Percentiles rank a stretch among this genome's conserved stretches.
phyloP scores from a whole-genome alignment of 1,284 basidiomycete genomes.

The Cystobasidium pallidum region DNA sequence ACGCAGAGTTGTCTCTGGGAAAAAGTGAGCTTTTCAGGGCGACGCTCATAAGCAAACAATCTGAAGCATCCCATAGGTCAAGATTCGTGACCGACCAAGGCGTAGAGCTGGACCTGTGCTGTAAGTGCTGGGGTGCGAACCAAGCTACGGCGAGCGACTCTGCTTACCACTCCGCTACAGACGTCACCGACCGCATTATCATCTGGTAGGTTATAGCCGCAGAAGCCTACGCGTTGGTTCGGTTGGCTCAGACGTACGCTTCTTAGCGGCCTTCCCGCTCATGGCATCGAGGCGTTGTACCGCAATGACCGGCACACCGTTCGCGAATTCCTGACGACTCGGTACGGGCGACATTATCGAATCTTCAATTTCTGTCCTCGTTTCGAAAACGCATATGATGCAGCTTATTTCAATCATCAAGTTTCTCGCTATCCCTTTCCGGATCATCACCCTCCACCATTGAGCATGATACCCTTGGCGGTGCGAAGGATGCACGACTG shows the following conservation, averaged over 20 bases:
- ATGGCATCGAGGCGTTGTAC: conserved; percentile 77
- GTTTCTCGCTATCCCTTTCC: conserved; percentile 86
- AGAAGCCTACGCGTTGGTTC: background rate
- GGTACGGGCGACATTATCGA: conserved; percentile 77
- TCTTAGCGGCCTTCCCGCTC: conserved; percentile 75
- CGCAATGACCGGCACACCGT: conserved; percentile 78
- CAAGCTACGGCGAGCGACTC: background rate
- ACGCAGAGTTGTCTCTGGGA: conserved; percentile 34
- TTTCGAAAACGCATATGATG: conserved; percentile 60
- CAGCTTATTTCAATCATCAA: conserved; percentile 60
- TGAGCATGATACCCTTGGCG: conserved; percentile 75
- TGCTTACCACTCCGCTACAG: background rate
- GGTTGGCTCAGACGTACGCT: conserved; percentile 2
- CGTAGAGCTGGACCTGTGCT: conserved; percentile 40
- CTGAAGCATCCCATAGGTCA: background rate
- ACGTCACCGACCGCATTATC: conserved; percentile 42
- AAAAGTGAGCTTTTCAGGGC: conserved; percentile 23
- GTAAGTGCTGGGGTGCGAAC: conserved; percentile 6
- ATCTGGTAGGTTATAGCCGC: conserved; percentile 16
- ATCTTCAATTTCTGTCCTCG: conserved; percentile 72
- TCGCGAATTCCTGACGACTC: conserved; percentile 72
- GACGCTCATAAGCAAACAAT: background rate
- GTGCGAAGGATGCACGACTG: conserved; percentile 78
- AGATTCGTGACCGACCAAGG: conserved; percentile 41
- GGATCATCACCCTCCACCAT: conserved; percentile 67